Base-by-base conservation (phyloP, 108 stramenopile genomes). In the Cyclotella kingstonii region DNA sequence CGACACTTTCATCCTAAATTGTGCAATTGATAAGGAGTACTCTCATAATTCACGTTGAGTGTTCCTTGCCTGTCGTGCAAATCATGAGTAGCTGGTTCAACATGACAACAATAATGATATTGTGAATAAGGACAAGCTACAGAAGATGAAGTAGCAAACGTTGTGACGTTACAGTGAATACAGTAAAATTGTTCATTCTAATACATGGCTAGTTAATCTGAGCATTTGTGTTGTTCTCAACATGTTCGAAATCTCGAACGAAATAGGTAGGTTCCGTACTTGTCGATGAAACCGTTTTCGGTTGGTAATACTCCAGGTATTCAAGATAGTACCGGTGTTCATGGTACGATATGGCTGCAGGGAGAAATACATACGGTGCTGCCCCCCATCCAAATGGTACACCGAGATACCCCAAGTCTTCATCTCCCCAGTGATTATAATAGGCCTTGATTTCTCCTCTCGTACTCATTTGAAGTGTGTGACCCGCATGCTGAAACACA, bases 401-500 rank as follows among this genome's bases (percentile, higher is more conserved):
- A 19, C 85, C 84, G 3, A 54, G 35, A 54, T 63, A 69, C 10
- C 66, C 73, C 39, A 80, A 31, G 22, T 68, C 44, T 46, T n/a
- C 67, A 71, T 89, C 63, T 8, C 90, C 90, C 57, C 77, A 35
- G 56, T 85, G 82, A 45, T 70, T 61, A 43, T 70, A 84, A 63
- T 80, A 82, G 12, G 81, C 80, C 26, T 47, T 25, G 10, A 73
- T 57, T 48, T 49, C 22, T 11, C 59, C 76, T 1, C 66, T 64
- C 3, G 46, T 12, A 57, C 73, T 69, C 67, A 89, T 62, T 73
- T 93, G 88, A 17, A 93, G 54, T 26, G 91, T 93, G 58, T 93
- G 91, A 2, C 91, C 91, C 12, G 80, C 83, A 59, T 93, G 91
- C 27, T 79, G 30, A 62, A 87, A 87, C 18, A 79, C 28, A 2